Evolutionary conservation across 805 yeast species (phyloP).

Genomic region (Metschnikowia sp.): DNA sequence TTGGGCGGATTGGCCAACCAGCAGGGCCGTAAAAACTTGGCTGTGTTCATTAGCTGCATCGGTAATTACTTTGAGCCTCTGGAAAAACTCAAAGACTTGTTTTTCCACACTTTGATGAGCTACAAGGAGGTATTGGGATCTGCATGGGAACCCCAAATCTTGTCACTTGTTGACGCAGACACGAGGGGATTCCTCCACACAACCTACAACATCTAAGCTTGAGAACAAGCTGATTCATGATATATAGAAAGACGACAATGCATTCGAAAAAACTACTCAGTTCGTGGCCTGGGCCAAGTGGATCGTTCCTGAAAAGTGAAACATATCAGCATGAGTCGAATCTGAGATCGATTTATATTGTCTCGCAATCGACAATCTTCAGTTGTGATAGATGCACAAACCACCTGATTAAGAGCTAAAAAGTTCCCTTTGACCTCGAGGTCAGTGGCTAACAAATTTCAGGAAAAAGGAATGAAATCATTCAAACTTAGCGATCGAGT

Average conservation of each 20-base stretch:
- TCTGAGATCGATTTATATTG: no score
- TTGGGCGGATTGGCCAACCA: conserved; percentile 46
- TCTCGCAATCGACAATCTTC: no score
- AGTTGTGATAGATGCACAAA: no score
- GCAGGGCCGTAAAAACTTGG: conserved; percentile 46
- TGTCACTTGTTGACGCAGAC: conserved; percentile 31
- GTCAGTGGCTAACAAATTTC: no score
- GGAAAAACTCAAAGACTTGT: conserved; percentile 40
- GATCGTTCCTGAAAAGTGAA: no score
- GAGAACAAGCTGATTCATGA: background rate
- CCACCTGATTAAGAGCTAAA: no score
- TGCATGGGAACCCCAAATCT: conserved; percentile 32
- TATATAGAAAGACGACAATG: background rate
- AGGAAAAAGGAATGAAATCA: no score
- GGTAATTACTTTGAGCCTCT: conserved; percentile 53
- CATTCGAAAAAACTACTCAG: no score
- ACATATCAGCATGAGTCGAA: no score
- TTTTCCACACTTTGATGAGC: conserved; percentile 43
- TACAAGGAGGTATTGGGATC: conserved; percentile 48
- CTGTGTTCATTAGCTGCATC: conserved; percentile 56
- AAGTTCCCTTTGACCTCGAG: no score
- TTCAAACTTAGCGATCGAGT: no score
- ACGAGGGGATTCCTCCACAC: conserved; percentile 18
- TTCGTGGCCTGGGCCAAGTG: no score
- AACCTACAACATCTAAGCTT: conserved; percentile 10